Percentiles rank a stretch among this genome's conserved stretches.
Evolutionary conservation across 75 land plant genomes (phyloP).

Genomic region (Pinus tabuliformis): DNA sequence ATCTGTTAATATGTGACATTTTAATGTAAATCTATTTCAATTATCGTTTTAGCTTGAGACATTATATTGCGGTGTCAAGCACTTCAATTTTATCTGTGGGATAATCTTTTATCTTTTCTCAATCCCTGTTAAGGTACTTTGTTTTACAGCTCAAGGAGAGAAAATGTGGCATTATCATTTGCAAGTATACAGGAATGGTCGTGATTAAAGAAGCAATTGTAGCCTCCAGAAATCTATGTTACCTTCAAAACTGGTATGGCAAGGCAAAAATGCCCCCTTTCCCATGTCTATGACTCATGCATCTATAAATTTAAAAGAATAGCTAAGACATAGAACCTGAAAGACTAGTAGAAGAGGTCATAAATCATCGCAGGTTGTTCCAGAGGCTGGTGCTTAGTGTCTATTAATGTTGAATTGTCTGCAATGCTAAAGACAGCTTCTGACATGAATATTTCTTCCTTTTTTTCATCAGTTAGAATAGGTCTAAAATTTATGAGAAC

Average conservation of each 20-base stretch:
- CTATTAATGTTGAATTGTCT: background rate
- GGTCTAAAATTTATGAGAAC: background rate
- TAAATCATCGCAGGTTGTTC: background rate
- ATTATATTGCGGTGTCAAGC: background rate
- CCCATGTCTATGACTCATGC: background rate
- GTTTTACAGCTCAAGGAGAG: conserved; percentile 4
- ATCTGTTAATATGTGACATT: background rate
- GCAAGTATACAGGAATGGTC: background rate
- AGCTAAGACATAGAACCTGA: background rate
- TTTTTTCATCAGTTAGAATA: background rate
- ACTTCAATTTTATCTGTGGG: background rate
- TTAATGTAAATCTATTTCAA: background rate
- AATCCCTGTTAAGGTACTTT: background rate
- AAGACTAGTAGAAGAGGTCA: background rate
- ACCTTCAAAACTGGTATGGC: conserved; percentile 1
- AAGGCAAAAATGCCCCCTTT: background rate
- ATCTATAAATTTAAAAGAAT: background rate
- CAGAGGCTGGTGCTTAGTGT: too few relatives aligned
- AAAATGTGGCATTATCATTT: background rate
- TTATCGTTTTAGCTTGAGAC: background rate
- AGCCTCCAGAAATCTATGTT: background rate
- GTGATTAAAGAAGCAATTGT: conserved; percentile 1
- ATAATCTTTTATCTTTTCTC: conserved; percentile 2
- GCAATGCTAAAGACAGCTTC: background rate
- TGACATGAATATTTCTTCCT: background rate